These are phyloP conservation scores for Ustilago lituana DNA, from an alignment of 1,284 basidiomycete species.

Conservation along the genomic window DNA sequence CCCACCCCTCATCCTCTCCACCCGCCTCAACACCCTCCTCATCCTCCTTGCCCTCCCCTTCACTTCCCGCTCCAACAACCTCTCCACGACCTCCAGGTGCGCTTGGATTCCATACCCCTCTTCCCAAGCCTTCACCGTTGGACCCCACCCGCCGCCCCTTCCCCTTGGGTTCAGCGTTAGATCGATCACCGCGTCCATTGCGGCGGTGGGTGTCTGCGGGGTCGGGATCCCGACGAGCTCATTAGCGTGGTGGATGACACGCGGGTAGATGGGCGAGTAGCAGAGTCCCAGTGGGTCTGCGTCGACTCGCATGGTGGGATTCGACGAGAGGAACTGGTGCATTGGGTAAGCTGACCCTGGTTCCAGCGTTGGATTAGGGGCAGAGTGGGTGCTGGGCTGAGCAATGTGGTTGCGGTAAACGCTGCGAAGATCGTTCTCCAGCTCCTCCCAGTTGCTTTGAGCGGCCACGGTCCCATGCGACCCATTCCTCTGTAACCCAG, in stretches of 20 bases:
- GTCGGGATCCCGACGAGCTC: conserved; percentile 30
- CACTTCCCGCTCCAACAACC: conserved; percentile 22
- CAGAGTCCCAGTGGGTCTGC: conserved; percentile 23
- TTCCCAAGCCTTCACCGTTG: conserved; percentile 17
- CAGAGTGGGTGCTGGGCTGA: background rate
- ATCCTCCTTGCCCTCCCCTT: conserved; percentile 4
- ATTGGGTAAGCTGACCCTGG: conserved; percentile 15
- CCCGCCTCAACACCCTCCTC: conserved; percentile 8
- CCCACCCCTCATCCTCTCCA: background rate
- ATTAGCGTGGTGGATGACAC: conserved; percentile 35
- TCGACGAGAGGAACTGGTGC: conserved; percentile 16
- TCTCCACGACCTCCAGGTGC: conserved; percentile 32
- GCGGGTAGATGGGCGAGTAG: conserved; percentile 25
- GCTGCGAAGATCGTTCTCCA: conserved; percentile 19
- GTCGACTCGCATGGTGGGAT: background rate
- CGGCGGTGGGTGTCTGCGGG: conserved; percentile 3
- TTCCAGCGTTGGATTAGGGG: background rate
- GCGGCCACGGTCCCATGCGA: too few species aligned
- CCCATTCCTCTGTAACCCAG: too few species aligned
- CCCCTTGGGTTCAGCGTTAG: conserved; percentile 1
- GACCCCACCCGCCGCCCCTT: too few species aligned
- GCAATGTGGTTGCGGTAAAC: conserved; percentile 22
- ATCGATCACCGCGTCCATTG: conserved; percentile 17
- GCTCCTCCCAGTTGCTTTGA: conserved; percentile 1
- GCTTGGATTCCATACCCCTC: conserved; percentile 28